Evolutionary conservation across 164 flowering plant species (phyloP), one percentile per base, ranked within the genome.

Genomic region (Magnolia sinica): DNA sequence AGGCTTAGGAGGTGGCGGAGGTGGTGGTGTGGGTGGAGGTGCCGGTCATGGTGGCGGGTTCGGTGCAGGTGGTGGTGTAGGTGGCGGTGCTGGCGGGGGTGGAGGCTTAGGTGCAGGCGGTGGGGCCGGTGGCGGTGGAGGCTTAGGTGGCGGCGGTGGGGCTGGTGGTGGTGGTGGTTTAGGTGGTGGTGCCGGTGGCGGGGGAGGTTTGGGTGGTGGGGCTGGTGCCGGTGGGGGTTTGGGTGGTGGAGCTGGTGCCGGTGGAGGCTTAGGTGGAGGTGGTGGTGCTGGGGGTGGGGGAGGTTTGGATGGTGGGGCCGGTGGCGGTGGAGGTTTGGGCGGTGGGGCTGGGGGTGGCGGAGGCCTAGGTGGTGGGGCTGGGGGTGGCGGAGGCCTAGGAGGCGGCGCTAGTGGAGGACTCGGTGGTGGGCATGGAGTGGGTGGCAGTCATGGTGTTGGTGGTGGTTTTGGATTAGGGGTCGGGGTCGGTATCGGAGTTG

Each of bases 151-250:
- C 0, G 59, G 59, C 10, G 59, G 61, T 16, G 61, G 61, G 3
- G 18, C 18, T 0, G 61, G 61, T 10, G 61, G 13, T 0, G 61
- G 61, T 0, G 13, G 13, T 0, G 61, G 61, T 55, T 8, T 10
- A 0, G 61, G 61, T 10, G 61, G 16, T 10, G 61, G 61, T 0
- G 61, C 16, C 0, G 61, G 61, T 16, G 61, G 0, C 11, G 61
- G 61, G 0, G 61, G 16, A 0, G 61, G 61, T 8, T 37, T 37
- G 7, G 45, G 45, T 37, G 45, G 61, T 16, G 59, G 59, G 9
- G 14, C 45, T 50, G 81, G 81, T 37, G 78, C 68, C 1, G 78
- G 81, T 55, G 78, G 78, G 7, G 78, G 78, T 8, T 50, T 31
- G 0, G 75, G 78, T 5, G 64, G 63, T n/a, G 73, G 73, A 0